Base-by-base conservation (phyloP, 1,284 basidiomycete species). In the Cronartium quercuum region DNA sequence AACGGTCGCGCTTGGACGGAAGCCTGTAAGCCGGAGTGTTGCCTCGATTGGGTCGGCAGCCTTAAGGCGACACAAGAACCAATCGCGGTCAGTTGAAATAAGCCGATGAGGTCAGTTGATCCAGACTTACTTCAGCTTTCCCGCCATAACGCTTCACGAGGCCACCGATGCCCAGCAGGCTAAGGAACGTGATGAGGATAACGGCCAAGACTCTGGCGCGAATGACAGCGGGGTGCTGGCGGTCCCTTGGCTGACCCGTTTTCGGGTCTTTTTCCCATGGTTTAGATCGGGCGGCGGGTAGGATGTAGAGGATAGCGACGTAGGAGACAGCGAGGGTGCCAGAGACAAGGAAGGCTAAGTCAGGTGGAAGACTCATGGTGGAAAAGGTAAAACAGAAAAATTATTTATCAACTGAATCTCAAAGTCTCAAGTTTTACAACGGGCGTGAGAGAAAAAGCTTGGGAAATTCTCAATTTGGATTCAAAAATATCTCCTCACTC, bases 31-130 rank as follows among this genome's bases (percentile, higher is more conserved):
- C 34, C 42, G 12, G 76, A 38, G 29, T 76, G 68, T 51, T 61
- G 73, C 6, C 76, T 66, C 44, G 82, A 69, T 2, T 81, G 81
- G 6, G 81, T 76, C 5, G 83, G 77, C 6, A 80, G 55, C 0
- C 82, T 80, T 12, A 78, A 76, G 0, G 21, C n/a, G 18, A 79
- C 10, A 76, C 80, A 65, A 9, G 57, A 1, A 13, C 24, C 74
- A 44, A 68, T 34, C 29, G 34, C 41, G 63, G 29, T 29, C 29
- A 29, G 29, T 37, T 15, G 44, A 60, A 66, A 37, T 41, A 12
- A 44, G 24, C n/a, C 29, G 13, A 61, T 61, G 9, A 24, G 21
- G 29, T 34, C 24, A 61, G 15, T 61, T 18, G 35, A 60, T 42
- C 66, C 4, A 2, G 2, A 57, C 24, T 38, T 40, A 42, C 21